A percentile compares a stretch with the other conserved stretches of the same genome.
Conservation (phyloP, 1,284 basidiomycete genomes). For the Cutaneotrichosporon cutaneum region DNA sequence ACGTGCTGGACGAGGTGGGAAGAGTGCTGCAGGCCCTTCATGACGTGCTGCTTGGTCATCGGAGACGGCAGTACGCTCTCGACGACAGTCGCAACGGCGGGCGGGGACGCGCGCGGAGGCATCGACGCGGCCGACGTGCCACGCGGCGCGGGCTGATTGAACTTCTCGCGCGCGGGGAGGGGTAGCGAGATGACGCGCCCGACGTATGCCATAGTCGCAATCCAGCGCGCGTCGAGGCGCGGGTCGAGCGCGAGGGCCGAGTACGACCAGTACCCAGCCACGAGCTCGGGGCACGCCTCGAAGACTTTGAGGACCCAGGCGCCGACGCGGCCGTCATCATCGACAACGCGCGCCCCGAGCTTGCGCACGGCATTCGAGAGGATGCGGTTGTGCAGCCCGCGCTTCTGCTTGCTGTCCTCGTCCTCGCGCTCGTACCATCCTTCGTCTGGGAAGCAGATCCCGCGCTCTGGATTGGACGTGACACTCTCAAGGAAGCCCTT, state of each 20-base stretch:
- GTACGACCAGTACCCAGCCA: constrained; percentile 74
- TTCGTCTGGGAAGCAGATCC: constrained; percentile 81
- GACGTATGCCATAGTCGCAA: constrained; percentile 79
- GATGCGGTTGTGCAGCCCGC: constrained; percentile 74
- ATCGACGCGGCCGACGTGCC: constrained; percentile 40
- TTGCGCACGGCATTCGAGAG: constrained; percentile 70
- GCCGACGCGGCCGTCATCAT: constrained; percentile 75
- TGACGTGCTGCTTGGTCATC: constrained; percentile 67
- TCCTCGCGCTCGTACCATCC: constrained; percentile 81
- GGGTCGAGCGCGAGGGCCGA: constrained; percentile 78
- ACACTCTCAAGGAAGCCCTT: constrained; percentile 85
- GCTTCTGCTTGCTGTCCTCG: constrained; percentile 30
- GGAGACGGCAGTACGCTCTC: constrained; percentile 74
- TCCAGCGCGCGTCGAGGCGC: constrained; percentile 81
- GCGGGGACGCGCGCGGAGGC: constrained; percentile 66
- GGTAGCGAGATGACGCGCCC: constrained; percentile 73
- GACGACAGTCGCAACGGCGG: constrained; percentile 66
- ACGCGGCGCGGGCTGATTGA: constrained; percentile 52
- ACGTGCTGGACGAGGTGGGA: constrained; percentile 77
- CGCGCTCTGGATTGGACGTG: constrained; percentile 77
- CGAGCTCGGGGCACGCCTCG: constrained; percentile 77
- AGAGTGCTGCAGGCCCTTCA: constrained; percentile 72
- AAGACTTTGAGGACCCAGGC: constrained; percentile 78
- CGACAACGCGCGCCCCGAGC: constrained; percentile 66
- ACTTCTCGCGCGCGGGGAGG: constrained; percentile 62